Base-by-base conservation (phyloP, 163 green algal species). In the Chlamydomonas reinhardtii region DNA sequence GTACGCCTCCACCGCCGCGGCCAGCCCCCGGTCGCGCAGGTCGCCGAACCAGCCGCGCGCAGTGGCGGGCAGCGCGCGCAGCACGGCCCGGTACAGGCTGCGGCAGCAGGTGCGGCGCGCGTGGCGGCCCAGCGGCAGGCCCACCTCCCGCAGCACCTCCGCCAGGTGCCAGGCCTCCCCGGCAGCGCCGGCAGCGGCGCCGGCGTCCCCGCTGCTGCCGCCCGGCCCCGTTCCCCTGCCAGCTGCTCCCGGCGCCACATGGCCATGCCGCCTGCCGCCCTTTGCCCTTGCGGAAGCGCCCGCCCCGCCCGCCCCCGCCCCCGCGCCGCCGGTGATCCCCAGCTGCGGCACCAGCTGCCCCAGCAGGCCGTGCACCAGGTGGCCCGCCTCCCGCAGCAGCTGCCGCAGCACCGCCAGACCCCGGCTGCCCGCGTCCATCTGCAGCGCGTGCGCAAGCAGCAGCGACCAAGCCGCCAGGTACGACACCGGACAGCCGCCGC, bases 41-140 rank as follows among this genome's bases (percentile, higher is more conserved):
- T 94, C 94, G 2, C 83, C 81, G 85, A 96, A 98, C 96, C 96
- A 99, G 61, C 92, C 78, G 15, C 94, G 80, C 1, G 92, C 92
- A 17, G 88, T 94, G 17, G 94, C 95, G 19, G 96, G 96, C 86
- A 98, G 88, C 17, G 84, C 74, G 31, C 85, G 85, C 76, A 98
- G 92, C 54, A 95, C 88, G 0, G 73, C 91, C 0, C 91, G 86
- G 88, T 94, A 98, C 84, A 95, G 73, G 74, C 83, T 39, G 9
- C 32, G 93, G 65, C 62, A 87, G 2, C 71, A 78, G 69, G 64
- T 64, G 29, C 29, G 70, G 11, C 61, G 39, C 71, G 85, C 92
- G 12, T 79, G 56, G n/a, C 32, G 70, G 32, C 70, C 70, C 14
- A 17, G 0, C 34, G 80, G 80, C 56, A 79, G 35, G 32, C 80